These are phyloP conservation scores for Emericellopsis cladophorae DNA, from an alignment of 2,329 filamentous ascomycete genomes.

Conservation along the genomic window DNA sequence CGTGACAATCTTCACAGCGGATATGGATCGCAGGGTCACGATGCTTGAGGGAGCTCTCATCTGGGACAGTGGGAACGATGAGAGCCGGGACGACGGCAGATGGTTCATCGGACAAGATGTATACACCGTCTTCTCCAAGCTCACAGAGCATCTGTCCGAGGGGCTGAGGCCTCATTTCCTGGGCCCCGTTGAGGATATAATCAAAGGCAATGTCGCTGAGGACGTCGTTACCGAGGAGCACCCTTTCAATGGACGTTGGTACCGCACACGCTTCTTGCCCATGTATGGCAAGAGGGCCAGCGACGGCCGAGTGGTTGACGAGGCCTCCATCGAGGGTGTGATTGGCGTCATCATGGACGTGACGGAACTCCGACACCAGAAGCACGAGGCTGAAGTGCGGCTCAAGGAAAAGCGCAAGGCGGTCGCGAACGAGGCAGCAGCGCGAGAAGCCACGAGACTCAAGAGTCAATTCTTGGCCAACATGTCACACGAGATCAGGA, in stretches of 20 bases:
- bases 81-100: constrained; percentile 24
- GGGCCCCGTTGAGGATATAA: constrained; percentile 48
- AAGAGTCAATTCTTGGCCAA: constrained; percentile 73
- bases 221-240: constrained; percentile 56
- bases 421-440: constrained; percentile 62
- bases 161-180: constrained; percentile 36
- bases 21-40: constrained; percentile 46
- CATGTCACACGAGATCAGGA: constrained; percentile 72
- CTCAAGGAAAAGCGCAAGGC: constrained; percentile 58
- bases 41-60: constrained; percentile 59
- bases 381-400: constrained; percentile 48
- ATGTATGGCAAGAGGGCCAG: constrained; percentile 43
- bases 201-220: constrained; percentile 46
- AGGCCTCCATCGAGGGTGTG: constrained; percentile 52
- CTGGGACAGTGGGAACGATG: constrained; percentile 31
- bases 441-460: constrained; percentile 67
- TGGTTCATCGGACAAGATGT: constrained; percentile 49
- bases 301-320: constrained; percentile 30
- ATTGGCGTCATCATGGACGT: constrained; percentile 74
- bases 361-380: constrained; percentile 56
- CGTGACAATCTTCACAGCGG: constrained; percentile 64
- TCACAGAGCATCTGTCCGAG: constrained; percentile 28
- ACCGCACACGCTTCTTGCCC: constrained; percentile 59
- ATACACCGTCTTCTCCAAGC: constrained; percentile 47
- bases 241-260: constrained; percentile 49